Evolutionary conservation across 1,284 basidiomycete species (phyloP).

Genomic region (Phylloporus sp.): DNA sequence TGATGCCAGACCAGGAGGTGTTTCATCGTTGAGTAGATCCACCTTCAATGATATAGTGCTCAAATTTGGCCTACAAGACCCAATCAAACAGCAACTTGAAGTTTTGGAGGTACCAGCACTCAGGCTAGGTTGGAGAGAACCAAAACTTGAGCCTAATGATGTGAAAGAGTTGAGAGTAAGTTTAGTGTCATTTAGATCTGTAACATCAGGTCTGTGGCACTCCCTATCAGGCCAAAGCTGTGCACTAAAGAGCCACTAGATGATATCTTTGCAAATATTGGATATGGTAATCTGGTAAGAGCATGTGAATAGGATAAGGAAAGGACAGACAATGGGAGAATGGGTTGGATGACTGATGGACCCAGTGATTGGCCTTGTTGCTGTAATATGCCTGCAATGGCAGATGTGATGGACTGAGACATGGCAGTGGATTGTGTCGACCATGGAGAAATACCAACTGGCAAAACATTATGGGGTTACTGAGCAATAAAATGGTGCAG

Average conservation of each 20-base stretch:
- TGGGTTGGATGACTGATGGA: conserved; percentile 24
- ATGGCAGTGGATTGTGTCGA: conserved; percentile 15
- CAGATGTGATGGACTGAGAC: conserved; percentile 27
- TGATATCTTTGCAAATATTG: conserved; percentile 20
- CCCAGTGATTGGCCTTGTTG: conserved; percentile 23
- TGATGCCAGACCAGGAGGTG: conserved; percentile 20
- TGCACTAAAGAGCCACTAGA: conserved; percentile 27
- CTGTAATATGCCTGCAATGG: conserved; percentile 25
- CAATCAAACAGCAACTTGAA: conserved; percentile 30
- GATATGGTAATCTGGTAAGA: conserved; percentile 32
- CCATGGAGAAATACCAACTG: conserved; percentile 30
- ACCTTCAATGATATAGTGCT: conserved; percentile 22
- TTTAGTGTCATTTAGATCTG: conserved; percentile 33
- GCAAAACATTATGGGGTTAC: conserved; percentile 38
- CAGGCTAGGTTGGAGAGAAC: conserved; percentile 30
- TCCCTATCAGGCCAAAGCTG: conserved; percentile 22
- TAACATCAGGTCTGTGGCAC: conserved; percentile 25
- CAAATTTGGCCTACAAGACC: conserved; percentile 28
- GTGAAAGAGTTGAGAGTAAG: conserved; percentile 30
- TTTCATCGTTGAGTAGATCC: conserved; percentile 26
- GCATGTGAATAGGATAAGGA: conserved; percentile 34
- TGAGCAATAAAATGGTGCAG: too few species aligned
- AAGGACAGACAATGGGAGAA: conserved; percentile 24
- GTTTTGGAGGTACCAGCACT: conserved; percentile 34
- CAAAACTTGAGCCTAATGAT: conserved; percentile 31